phyloP scores from a whole-genome alignment of 2,329 filamentous ascomycete genomes.

The Penicillium verrucosum region DNA sequence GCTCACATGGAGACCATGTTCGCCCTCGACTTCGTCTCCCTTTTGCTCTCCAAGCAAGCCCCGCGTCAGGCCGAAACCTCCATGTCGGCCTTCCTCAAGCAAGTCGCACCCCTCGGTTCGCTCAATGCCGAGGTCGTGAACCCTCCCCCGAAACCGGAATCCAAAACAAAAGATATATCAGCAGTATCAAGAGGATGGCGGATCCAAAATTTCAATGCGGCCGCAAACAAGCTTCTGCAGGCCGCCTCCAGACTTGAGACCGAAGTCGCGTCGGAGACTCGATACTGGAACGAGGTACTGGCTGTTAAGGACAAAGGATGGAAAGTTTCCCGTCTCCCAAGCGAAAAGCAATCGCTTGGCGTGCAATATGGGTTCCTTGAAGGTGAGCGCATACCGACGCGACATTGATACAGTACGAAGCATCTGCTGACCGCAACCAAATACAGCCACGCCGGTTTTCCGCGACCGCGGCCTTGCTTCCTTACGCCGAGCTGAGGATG shows the following conservation, averaged over 20 bases:
- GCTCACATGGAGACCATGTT: constrained; percentile 54
- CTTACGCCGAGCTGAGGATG: constrained; percentile 70
- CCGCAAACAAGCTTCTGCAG: constrained; percentile 69
- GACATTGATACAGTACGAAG: neutral
- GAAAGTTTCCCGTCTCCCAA: constrained; percentile 75
- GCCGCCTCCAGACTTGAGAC: constrained; percentile 69
- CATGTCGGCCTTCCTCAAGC: constrained; percentile 67
- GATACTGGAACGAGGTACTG: constrained; percentile 85
- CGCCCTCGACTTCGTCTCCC: constrained; percentile 76
- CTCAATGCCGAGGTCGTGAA: constrained; percentile 66
- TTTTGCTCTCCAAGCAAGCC: constrained; percentile 77
- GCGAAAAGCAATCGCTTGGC: constrained; percentile 69
- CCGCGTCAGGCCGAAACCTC: constrained; percentile 67
- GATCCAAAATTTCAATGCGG: constrained; percentile 70
- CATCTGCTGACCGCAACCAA: constrained; percentile 27
- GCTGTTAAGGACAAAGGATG: constrained; percentile 80
- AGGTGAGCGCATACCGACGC: constrained; percentile 41
- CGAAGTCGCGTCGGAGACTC: constrained; percentile 75
- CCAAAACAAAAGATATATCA: constrained; percentile 53
- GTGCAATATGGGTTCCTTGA: constrained; percentile 90
- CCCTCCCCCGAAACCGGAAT: constrained; percentile 57
- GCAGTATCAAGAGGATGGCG: constrained; percentile 67
- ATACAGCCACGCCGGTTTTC: constrained; percentile 53
- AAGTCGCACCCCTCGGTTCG: constrained; percentile 69
- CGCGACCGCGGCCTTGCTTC: constrained; percentile 75